Evolutionary conservation across 768 basidiomycete species (phyloP).

Genomic region (Exidia glandulosa): DNA sequence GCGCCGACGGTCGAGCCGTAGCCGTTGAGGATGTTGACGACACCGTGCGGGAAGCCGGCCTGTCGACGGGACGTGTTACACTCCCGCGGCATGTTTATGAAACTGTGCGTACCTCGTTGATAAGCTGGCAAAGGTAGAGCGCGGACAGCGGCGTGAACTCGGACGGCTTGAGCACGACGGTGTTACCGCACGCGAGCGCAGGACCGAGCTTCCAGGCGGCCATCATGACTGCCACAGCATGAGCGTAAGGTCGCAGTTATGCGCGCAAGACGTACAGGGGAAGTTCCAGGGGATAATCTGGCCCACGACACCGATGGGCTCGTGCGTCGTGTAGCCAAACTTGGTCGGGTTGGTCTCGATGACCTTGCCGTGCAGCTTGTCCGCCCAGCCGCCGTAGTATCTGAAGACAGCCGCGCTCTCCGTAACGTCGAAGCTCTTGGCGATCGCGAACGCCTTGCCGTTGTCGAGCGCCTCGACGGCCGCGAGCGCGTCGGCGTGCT

Average conservation of each 20-base stretch:
- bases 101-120: constrained; percentile 52
- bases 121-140: constrained; percentile 71
- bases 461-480: constrained; percentile 83
- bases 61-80: constrained; percentile 21
- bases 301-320: constrained; percentile 89
- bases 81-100: neutral
- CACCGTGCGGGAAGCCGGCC: constrained; percentile 72
- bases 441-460: constrained; percentile 72
- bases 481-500: constrained; percentile 69
- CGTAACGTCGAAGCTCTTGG: constrained; percentile 59
- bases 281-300: constrained; percentile 95
- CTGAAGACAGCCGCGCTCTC: constrained; percentile 69
- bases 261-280: constrained; percentile 41
- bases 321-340: constrained; percentile 75
- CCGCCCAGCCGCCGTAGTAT: constrained; percentile 94
- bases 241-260: neutral
- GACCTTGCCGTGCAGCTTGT: constrained; percentile 85
- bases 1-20: constrained; percentile 75
- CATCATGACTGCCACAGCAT: neutral
- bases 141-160: constrained; percentile 80
- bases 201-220: constrained; percentile 82
- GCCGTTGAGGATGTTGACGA: constrained; percentile 81
- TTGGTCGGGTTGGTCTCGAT: constrained; percentile 62
- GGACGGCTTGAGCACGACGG: constrained; percentile 91
- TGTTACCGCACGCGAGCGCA: constrained; percentile 83